phyloP scores from a whole-genome alignment of 2,329 filamentous ascomycete species.

The Leptographium procerum region DNA sequence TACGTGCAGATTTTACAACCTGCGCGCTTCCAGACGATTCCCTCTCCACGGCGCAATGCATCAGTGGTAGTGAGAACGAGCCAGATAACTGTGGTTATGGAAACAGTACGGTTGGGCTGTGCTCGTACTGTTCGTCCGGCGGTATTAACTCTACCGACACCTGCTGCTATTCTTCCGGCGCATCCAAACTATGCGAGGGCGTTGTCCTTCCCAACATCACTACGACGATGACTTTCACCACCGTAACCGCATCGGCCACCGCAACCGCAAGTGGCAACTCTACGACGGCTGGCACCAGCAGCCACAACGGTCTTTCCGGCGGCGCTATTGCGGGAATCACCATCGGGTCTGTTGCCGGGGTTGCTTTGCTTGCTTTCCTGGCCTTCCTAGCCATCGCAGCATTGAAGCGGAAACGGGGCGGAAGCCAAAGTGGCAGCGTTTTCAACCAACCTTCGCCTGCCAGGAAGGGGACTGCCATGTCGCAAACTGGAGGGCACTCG shows the following conservation, averaged over 20 bases:
- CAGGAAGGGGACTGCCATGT: constrained; percentile 34
- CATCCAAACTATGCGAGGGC: constrained; percentile 54
- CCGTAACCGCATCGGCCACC: constrained; percentile 31
- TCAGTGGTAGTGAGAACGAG: constrained; percentile 70
- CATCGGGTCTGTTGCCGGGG: constrained; percentile 64
- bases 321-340: constrained; percentile 87
- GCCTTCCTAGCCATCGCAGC: constrained; percentile 55
- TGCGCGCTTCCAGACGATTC: constrained; percentile 76
- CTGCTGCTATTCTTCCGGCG: constrained; percentile 77
- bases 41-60: constrained; percentile 60
- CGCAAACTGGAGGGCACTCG: constrained; percentile 19
- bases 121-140: constrained; percentile 73
- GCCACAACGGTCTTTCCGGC: constrained; percentile 48
- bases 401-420: constrained; percentile 37
- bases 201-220: constrained; percentile 71
- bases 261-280: constrained; percentile 28
- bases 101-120: constrained; percentile 62
- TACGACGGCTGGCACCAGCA: constrained; percentile 16
- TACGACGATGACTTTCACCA: constrained; percentile 53
- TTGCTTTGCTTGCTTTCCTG: constrained; percentile 56
- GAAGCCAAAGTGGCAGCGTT: constrained; percentile 56
- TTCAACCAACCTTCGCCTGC: constrained; percentile 83
- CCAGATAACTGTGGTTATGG: constrained; percentile 77
- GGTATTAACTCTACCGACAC: constrained; percentile 89
- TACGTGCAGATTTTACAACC: constrained; percentile 84